Evolutionary conservation across 106 monocot genomes (phyloP).

Genomic region (Cymbidium sinense): DNA sequence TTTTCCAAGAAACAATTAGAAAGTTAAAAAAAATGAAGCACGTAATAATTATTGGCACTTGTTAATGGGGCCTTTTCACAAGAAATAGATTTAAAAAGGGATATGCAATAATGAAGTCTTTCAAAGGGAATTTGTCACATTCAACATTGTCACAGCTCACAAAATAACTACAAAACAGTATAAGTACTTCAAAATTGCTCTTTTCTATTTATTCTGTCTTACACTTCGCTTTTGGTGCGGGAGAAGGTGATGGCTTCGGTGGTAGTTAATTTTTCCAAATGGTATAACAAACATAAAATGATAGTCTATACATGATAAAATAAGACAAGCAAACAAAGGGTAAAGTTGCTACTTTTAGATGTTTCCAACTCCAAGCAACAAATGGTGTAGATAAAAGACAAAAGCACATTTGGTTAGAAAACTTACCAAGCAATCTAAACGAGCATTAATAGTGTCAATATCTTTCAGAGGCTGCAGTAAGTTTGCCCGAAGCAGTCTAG

Average conservation of each 20-base stretch:
- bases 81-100: neutral
- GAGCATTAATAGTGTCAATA: conserved; percentile 91
- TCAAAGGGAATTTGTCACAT: neutral
- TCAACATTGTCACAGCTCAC: neutral
- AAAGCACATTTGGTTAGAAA: neutral
- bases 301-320: neutral
- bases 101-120: neutral
- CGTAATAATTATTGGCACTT: no score
- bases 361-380: neutral
- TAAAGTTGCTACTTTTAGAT: neutral
- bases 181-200: neutral
- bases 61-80: no score
- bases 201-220: neutral
- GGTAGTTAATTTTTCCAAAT: neutral
- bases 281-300: neutral
- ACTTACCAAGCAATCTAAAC: conserved; percentile 91
- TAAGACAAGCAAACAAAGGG: neutral
- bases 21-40: no score
- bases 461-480: conserved; percentile 93
- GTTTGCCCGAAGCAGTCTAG: conserved; percentile 92
- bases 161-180: neutral
- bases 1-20: neutral
- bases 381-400: neutral
- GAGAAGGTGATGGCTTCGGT: no score
- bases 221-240: neutral